Evolutionary conservation across 345 rosid genomes (phyloP).

Genomic region (Eutrema yunnanense): DNA sequence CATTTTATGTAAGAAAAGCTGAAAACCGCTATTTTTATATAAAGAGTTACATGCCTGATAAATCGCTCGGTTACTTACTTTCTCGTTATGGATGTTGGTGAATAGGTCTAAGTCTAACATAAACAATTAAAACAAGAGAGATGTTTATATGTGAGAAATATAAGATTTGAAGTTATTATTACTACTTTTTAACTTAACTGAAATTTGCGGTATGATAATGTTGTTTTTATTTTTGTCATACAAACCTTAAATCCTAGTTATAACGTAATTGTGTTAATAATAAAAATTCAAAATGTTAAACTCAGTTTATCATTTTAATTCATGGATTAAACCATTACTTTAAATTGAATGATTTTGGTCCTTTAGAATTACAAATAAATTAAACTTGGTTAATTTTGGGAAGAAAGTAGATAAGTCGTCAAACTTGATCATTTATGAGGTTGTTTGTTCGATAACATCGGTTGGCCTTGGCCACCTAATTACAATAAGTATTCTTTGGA

Average conservation of each 20-base stretch:
- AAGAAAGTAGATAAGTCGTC: background rate
- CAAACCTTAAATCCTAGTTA: background rate
- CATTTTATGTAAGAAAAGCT: too few species aligned
- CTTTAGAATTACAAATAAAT: background rate
- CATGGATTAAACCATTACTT: background rate
- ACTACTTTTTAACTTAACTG: background rate
- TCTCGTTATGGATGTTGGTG: too few species aligned
- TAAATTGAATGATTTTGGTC: background rate
- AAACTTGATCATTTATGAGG: background rate
- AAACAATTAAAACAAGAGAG: background rate
- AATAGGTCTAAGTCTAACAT: too few species aligned
- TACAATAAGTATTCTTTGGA: slow-evolving; percentile 20
- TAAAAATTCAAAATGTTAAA: background rate
- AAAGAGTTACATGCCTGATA: too few species aligned
- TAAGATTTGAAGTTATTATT: background rate
- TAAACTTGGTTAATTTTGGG: background rate
- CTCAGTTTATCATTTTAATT: background rate
- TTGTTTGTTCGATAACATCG: slow-evolving; percentile 4
- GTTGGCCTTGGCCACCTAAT: slow-evolving; percentile 8
- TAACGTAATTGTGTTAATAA: background rate
- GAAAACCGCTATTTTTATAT: too few species aligned
- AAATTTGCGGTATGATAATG: background rate
- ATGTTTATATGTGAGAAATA: background rate
- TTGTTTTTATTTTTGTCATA: background rate
- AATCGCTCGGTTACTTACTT: too few species aligned